A percentile compares a stretch with the other conserved stretches of the same genome.
These are phyloP conservation scores for Acanthamoeba castellanii DNA, from an alignment of 208 protist genomes.

Conservation along the genomic window DNA sequence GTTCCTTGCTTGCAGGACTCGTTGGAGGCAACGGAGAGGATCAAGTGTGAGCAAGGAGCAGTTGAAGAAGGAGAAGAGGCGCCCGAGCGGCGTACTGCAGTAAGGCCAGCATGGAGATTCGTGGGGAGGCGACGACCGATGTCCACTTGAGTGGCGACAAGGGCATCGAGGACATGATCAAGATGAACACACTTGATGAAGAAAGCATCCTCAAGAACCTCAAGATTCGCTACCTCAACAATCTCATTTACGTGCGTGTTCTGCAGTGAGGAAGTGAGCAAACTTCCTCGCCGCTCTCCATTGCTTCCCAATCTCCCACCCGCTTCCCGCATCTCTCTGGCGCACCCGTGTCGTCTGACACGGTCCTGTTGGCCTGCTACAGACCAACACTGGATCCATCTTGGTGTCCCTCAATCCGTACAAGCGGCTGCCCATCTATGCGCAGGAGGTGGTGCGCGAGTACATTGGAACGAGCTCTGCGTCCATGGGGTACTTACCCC, in stretches of 20 bases:
- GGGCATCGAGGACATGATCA: slow-evolving; percentile 80
- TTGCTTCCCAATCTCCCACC: not conserved
- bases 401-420: slow-evolving; percentile 88
- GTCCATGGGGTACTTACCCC: not conserved
- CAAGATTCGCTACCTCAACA: slow-evolving; percentile 75
- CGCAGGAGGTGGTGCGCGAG: slow-evolving; percentile 69
- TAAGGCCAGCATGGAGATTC: not conserved
- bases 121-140: not conserved
- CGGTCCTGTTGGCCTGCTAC: not conserved
- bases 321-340: not conserved
- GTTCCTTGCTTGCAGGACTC: too few relatives aligned
- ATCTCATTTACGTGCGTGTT: slow-evolving; percentile 77
- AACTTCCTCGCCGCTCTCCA: not conserved
- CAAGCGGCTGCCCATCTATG: slow-evolving; percentile 82
- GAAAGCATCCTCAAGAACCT: slow-evolving; percentile 79
- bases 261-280: not conserved
- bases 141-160: not conserved
- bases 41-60: not conserved
- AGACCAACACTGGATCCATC: slow-evolving; percentile 86
- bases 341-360: too few relatives aligned
- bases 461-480: slow-evolving; percentile 80
- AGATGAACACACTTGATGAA: slow-evolving; percentile 77
- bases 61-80: not conserved
- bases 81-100: not conserved
- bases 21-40: too few relatives aligned